Evolutionary conservation across 257 asterid species (phyloP).

Genomic region (Fraxinus quadrangulata): DNA sequence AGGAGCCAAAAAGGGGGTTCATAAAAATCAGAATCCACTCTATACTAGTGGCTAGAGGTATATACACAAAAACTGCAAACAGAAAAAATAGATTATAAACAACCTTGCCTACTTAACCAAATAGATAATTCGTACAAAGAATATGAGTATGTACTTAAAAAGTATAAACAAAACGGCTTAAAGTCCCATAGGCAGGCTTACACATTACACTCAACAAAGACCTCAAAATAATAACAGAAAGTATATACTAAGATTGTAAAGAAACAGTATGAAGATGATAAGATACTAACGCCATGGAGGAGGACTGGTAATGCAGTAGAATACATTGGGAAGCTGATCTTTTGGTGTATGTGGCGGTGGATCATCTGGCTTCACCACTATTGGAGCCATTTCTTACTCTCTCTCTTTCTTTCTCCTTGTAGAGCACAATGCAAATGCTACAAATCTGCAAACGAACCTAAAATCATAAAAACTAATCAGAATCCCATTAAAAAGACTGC

Average conservation of each 20-base stretch:
- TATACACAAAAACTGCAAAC: neutral
- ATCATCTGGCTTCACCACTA: conserved; percentile 54
- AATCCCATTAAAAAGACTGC: conserved; percentile 16
- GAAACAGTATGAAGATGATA: neutral
- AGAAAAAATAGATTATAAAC: conserved; percentile 1
- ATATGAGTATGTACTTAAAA: neutral
- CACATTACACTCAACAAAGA: neutral
- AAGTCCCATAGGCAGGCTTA: neutral
- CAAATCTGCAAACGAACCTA: conserved; percentile 2
- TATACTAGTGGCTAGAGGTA: neutral
- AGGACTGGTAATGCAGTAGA: conserved; percentile 93
- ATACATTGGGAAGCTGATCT: conserved; percentile 84
- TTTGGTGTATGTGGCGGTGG: conserved; percentile 78
- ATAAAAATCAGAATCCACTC: conserved; percentile 19
- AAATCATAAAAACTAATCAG: neutral
- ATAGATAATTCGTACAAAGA: neutral
- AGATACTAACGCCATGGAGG: conserved; percentile 91
- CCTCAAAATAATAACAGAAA: conserved; percentile 6
- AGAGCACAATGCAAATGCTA: conserved; percentile 19
- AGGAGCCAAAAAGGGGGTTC: neutral
- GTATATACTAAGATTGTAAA: conserved; percentile 7
- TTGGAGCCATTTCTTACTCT: conserved; percentile 43
- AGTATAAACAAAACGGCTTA: neutral
- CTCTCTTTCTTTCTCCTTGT: conserved; percentile 13
- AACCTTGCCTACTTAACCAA: neutral